Conservation (phyloP, 805 yeast genomes). For the Clavispora fructus region DNA sequence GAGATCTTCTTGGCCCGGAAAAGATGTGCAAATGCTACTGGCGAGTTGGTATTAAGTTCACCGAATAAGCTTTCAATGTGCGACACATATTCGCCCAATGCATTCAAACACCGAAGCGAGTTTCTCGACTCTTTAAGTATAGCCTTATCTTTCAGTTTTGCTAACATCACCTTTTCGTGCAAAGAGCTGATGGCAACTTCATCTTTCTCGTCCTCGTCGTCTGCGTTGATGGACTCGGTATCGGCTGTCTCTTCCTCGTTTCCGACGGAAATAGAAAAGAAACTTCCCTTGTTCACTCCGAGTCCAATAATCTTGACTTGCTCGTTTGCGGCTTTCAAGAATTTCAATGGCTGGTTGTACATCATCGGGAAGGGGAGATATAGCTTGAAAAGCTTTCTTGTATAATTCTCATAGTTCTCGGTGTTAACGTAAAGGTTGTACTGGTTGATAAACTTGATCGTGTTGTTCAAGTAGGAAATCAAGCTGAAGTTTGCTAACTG, state of each 20-base stretch:
- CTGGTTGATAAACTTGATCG: slow-evolving; percentile 44
- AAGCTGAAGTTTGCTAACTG: slow-evolving; percentile 42
- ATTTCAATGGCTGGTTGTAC: slow-evolving; percentile 57
- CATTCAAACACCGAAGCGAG: slow-evolving; percentile 26
- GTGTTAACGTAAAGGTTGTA: slow-evolving; percentile 55
- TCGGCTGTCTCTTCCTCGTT: slow-evolving; percentile 16
- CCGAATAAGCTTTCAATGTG: slow-evolving; percentile 13
- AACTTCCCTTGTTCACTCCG: slow-evolving; percentile 20
- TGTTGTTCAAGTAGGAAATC: slow-evolving; percentile 35
- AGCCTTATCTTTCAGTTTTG: slow-evolving; percentile 28
- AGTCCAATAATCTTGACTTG: slow-evolving; percentile 30
- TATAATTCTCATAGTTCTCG: slow-evolving; percentile 54
- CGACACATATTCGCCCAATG: slow-evolving; percentile 19
- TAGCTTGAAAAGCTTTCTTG: slow-evolving; percentile 48
- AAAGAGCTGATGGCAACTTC: slow-evolving; percentile 30
- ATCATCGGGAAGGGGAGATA: slow-evolving; percentile 70
- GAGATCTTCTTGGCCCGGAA: slow-evolving; percentile 14
- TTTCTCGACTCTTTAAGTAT: slow-evolving; percentile 28
- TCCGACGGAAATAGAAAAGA: slow-evolving; percentile 21
- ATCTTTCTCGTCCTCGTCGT: slow-evolving; percentile 15
- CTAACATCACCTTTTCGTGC: slow-evolving; percentile 32
- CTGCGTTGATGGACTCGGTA: slow-evolving; percentile 26
- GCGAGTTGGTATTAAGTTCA: slow-evolving; percentile 11
- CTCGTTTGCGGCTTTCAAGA: slow-evolving; percentile 33
- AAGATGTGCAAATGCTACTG: slow-evolving; percentile 11